These are phyloP conservation scores for Dactylellina haptotyla DNA, from an alignment of 2,329 filamentous ascomycete species.

Conservation along the genomic window DNA sequence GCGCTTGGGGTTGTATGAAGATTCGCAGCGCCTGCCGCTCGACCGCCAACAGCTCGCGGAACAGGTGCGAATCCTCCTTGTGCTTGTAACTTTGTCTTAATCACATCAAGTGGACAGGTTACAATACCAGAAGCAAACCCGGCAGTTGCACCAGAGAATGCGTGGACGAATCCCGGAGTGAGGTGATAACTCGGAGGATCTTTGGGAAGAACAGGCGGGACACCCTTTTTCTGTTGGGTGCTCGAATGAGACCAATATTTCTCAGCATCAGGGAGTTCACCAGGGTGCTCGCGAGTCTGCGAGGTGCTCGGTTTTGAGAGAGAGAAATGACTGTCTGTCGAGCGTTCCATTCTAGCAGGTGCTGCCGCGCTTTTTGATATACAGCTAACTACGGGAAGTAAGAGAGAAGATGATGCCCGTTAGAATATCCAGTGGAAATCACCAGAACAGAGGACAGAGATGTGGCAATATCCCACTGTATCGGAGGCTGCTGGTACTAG, in stretches of 20 bases:
- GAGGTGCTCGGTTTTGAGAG: slow-evolving; percentile 15
- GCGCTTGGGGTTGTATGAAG: slow-evolving; percentile 62
- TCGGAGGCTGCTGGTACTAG: no score
- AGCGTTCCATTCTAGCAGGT: slow-evolving; percentile 36
- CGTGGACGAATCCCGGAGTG: slow-evolving; percentile 74
- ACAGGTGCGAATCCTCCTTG: slow-evolving; percentile 77
- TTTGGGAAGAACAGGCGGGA: slow-evolving; percentile 28
- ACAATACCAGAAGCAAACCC: slow-evolving; percentile 93
- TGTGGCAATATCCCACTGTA: no score
- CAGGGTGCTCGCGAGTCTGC: slow-evolving; percentile 6
- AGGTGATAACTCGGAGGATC: slow-evolving; percentile 60
- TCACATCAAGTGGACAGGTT: slow-evolving; percentile 96
- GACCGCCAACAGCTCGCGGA: slow-evolving; percentile 50
- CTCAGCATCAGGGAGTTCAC: slow-evolving; percentile 12
- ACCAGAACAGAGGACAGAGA: no score
- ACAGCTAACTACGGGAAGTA: no score
- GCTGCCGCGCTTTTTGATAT: no score
- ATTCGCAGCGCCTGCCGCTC: slow-evolving; percentile 45
- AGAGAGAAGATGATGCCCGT: no score
- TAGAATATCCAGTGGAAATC: no score
- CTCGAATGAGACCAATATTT: slow-evolving; percentile 38
- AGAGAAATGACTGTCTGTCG: slow-evolving; percentile 21
- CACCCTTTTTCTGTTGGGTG: not conserved
- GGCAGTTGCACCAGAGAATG: slow-evolving; percentile 84
- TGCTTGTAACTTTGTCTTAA: slow-evolving; percentile 97